Conservation (phyloP, 176 grass and related monocot genomes). For the Triticum urartu region DNA sequence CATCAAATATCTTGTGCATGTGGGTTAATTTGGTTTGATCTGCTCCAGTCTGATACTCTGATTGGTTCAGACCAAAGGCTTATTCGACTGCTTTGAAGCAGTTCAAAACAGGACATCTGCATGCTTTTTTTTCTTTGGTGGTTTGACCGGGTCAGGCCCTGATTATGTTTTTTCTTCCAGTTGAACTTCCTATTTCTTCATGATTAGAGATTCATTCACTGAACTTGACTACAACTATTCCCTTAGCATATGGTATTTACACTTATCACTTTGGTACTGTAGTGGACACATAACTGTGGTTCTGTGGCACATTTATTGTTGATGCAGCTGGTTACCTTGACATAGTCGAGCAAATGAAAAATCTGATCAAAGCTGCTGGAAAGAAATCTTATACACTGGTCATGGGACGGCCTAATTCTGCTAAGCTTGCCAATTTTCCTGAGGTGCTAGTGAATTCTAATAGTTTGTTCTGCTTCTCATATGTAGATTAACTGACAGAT, state of each 20-base stretch:
- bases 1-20: not conserved
- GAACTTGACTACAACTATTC: not conserved
- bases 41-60: not conserved
- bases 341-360: constrained; percentile 95
- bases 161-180: not conserved
- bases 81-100: not conserved
- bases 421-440: constrained; percentile 97
- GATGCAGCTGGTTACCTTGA: constrained; percentile 89
- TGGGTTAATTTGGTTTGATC: not conserved
- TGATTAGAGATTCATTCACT: not conserved
- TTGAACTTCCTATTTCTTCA: not conserved
- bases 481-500: not conserved
- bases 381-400: constrained; percentile 97
- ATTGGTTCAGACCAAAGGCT: not conserved
- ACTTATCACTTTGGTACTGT: not conserved
- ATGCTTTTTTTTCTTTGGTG: not conserved
- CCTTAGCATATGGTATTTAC: not conserved
- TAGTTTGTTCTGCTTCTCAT: not conserved
- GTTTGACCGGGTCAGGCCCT: not conserved
- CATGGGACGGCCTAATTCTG: constrained; percentile 83
- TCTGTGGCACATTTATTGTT: constrained; percentile 24
- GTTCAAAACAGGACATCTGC: not conserved
- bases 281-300: not conserved
- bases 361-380: constrained; percentile 75
- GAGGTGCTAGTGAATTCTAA: constrained; percentile 52